Conservation (phyloP, 306 rosid species). For the Canavalia gladiata region DNA sequence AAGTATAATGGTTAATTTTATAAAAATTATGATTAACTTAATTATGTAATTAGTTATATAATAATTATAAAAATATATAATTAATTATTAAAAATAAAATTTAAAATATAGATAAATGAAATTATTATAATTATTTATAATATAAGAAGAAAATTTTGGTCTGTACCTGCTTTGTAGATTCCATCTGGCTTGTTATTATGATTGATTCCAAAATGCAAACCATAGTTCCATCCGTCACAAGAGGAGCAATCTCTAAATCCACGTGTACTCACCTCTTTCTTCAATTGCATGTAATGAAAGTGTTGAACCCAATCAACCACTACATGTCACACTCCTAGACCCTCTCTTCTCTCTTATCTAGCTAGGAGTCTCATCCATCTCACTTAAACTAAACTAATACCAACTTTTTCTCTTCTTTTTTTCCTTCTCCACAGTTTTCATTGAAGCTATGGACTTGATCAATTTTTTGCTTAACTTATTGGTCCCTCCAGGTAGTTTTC, state of each 20-base stretch:
- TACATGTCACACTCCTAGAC: neutral
- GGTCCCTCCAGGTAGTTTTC: conserved; percentile 78
- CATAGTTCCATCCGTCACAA: conserved; percentile 61
- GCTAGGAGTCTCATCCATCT: neutral
- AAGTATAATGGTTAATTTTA: no score
- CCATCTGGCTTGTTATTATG: neutral
- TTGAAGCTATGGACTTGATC: conserved; percentile 59
- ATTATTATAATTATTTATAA: no score
- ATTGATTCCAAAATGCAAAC: conserved; percentile 58
- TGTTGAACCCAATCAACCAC: neutral
- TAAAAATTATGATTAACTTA: no score
- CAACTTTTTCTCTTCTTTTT: neutral
- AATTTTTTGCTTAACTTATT: conserved; percentile 70
- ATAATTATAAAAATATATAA: no score
- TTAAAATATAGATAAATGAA: no score
- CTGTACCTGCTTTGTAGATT: neutral
- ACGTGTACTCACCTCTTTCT: conserved; percentile 58
- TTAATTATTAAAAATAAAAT: no score
- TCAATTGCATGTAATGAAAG: conserved; percentile 18
- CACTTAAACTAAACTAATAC: neutral
- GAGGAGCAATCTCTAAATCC: conserved; percentile 42
- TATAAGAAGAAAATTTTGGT: no score
- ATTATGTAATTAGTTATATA: no score
- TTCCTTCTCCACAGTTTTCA: neutral
- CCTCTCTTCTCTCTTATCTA: conserved; percentile 6